A percentile compares a stretch with the other conserved stretches of the same genome.
These are phyloP conservation scores for Botrytis cinerea DNA, from an alignment of 2,329 filamentous ascomycete species.

Conservation along the genomic window DNA sequence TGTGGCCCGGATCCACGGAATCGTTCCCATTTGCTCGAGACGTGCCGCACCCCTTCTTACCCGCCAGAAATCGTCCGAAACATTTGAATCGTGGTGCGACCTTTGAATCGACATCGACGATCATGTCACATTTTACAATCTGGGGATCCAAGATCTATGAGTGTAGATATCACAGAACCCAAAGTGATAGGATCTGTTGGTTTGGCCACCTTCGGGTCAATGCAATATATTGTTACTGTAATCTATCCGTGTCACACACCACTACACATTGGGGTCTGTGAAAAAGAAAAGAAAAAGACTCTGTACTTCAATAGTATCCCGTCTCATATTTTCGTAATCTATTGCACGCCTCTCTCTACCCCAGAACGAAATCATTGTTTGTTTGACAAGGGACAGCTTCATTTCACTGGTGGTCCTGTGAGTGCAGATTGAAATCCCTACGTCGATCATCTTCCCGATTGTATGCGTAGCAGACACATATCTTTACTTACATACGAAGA, in stretches of 20 bases:
- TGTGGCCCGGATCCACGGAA: slow-evolving; percentile 6
- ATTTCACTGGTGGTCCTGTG: background rate
- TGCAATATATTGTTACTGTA: background rate
- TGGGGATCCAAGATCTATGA: background rate
- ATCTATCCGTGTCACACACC: slow-evolving; percentile 1
- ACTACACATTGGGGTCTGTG: background rate
- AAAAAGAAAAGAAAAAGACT: background rate
- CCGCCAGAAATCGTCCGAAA: slow-evolving; percentile 13
- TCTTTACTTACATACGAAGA: background rate
- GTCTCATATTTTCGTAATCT: no score
- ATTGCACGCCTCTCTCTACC: background rate
- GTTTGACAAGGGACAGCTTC: background rate
- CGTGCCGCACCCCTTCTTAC: background rate
- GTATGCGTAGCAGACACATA: background rate
- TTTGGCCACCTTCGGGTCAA: background rate
- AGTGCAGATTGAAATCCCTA: background rate
- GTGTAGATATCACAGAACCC: background rate
- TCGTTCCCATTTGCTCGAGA: slow-evolving; percentile 9
- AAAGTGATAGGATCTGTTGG: background rate
- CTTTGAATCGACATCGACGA: slow-evolving; percentile 3
- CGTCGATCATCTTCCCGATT: background rate
- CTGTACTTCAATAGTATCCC: background rate
- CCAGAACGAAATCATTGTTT: background rate
- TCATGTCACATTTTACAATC: slow-evolving; percentile 13
- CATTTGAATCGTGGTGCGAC: background rate